Evolutionary conservation across 2,329 filamentous ascomycete species (phyloP), one percentile per base, ranked within the genome.

Genomic region (Blastomyces emzantsi): DNA sequence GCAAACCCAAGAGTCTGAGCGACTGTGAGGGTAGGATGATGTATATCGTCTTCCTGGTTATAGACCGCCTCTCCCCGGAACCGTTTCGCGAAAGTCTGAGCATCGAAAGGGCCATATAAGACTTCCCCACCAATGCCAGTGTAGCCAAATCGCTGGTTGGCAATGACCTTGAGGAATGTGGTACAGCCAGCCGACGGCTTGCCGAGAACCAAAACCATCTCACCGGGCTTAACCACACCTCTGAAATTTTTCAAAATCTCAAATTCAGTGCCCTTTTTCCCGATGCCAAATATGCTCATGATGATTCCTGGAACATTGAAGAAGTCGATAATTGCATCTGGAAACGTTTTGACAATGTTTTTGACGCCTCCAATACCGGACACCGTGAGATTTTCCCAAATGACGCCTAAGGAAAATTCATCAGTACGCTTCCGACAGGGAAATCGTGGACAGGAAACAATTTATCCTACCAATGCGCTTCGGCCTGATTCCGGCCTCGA

Each of bases 1-100:
- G 92, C 92, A 71, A 96, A 96, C 0, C 85, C 87, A 0, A 96
- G 82, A 0, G 92, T 96, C 73, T 96, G 90, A 62, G 90, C 88
- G 2, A 96, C 92, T 0, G 91, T 94, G 30, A 97, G 80, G 0
- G 90, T 94, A 0, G 92, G 85, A 69, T 92, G 87, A 69, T 96
- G 91, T 28, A 93, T 82, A 69, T 96, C 92, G 67, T 95, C 90
- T 73, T 93, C 90, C 69, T 90, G 86, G 71, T 91, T 93, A 78
- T 95, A 96, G 4, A 93, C 87, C 0, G 89, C 87, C 76, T 96
- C 90, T 60, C 90, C 90, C 39, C 90, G 84, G 73, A 90, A 95
- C 60, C 83, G 80, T 70, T 88, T 83, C 67, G 77, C 77, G 69
- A 95, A 93, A 59, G 88, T 86, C 25, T 86, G 78, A 19, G 86